Evolutionary conservation across 2,329 filamentous ascomycete genomes (phyloP).

Genomic region (Botrytis fragariae): DNA sequence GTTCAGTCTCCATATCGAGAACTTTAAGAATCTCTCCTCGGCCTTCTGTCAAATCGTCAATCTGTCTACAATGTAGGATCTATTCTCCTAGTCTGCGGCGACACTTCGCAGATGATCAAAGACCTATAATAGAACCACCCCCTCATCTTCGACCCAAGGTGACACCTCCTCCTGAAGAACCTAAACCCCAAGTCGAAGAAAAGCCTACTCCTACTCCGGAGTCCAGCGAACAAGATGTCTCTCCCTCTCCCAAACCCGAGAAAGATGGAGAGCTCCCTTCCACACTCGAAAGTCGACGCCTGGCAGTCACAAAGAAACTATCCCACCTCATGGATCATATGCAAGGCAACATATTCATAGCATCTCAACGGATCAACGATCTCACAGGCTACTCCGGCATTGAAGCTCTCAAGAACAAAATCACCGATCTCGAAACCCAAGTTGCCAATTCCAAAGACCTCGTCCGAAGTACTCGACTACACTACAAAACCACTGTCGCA

Average conservation of each 20-base stretch:
- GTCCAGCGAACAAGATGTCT: conserved; percentile 8
- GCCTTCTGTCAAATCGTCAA: conserved; percentile 36
- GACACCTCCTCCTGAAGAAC: conserved; percentile 17
- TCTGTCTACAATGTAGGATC: conserved; percentile 43
- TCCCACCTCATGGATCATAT: conserved; percentile 81
- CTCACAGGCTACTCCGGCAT: conserved; percentile 93
- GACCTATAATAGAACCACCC: conserved; percentile 6
- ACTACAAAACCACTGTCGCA: conserved; percentile 80
- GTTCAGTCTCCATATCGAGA: conserved; percentile 27
- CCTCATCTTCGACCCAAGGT: conserved; percentile 17
- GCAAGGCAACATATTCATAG: conserved; percentile 79
- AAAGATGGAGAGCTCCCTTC: conserved; percentile 45
- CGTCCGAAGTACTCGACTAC: conserved; percentile 69
- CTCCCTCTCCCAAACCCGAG: conserved; percentile 11
- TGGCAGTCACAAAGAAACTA: conserved; percentile 50
- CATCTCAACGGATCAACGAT: conserved; percentile 86
- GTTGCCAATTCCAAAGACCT: conserved; percentile 59
- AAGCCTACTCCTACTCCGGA: not conserved
- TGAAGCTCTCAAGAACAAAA: conserved; percentile 77
- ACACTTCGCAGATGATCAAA: conserved; percentile 34
- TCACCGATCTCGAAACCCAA: conserved; percentile 62
- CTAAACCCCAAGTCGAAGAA: conserved; percentile 15
- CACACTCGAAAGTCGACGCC: conserved; percentile 46
- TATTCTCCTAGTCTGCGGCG: conserved; percentile 41
- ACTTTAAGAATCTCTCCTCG: conserved; percentile 27